A percentile compares a stretch with the other conserved stretches of the same genome.
Evolutionary conservation across 257 asterid genomes (phyloP).

Genomic region (Avicennia marina): DNA sequence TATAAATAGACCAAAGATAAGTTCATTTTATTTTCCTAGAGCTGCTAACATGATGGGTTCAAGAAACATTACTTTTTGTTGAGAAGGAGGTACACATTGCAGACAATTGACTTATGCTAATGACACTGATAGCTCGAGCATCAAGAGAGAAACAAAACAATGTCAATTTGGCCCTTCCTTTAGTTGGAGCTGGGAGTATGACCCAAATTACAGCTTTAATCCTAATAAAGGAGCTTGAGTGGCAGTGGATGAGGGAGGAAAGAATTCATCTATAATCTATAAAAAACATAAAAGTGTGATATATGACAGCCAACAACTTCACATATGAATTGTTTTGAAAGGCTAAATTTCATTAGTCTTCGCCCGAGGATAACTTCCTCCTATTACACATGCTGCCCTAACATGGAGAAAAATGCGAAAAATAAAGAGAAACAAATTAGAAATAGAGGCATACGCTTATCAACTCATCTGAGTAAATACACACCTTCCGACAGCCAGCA

Average conservation of each 20-base stretch:
- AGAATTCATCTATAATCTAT: background rate
- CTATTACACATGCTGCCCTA: background rate
- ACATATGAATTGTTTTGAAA: background rate
- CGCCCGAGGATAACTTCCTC: background rate
- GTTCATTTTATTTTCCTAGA: background rate
- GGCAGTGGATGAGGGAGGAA: background rate
- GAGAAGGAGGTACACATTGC: background rate
- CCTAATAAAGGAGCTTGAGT: background rate
- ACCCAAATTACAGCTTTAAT: no score
- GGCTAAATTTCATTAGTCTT: background rate
- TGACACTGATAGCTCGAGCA: no score
- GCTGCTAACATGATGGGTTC: background rate
- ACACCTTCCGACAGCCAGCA: conserved; percentile 89
- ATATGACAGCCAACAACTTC: background rate
- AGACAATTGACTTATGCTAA: background rate
- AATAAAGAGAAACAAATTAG: background rate
- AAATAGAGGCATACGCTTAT: conserved; percentile 1
- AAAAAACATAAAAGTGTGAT: background rate
- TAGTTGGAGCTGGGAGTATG: no score
- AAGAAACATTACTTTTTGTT: background rate
- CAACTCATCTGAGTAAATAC: conserved; percentile 7
- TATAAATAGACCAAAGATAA: background rate
- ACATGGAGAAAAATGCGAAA: background rate
- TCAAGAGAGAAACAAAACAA: background rate
- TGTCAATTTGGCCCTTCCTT: background rate